Base-by-base conservation (phyloP, 108 stramenopile species). In the Fragilariopsis cylindrus region DNA sequence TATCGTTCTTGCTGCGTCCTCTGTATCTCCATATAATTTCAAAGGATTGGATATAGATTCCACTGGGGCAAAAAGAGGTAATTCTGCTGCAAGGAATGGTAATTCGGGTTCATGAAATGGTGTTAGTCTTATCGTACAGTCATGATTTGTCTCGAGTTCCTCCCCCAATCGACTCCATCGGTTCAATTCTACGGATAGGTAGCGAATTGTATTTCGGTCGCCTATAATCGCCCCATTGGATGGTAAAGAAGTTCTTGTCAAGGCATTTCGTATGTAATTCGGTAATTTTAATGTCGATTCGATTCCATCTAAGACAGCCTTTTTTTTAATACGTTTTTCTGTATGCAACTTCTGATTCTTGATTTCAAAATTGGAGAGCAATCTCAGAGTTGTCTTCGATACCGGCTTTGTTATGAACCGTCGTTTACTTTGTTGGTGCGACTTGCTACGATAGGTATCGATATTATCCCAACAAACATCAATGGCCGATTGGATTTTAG, bases 381-480 rank as follows among this genome's bases (percentile, higher is more conserved):
- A 16, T 5, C 5, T 21, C 3, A 30, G 0, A 13, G 39, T 12
- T 68, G n/a, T 21, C 48, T 15, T 52, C 46, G 49, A 18, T 7
- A 40, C 49, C 16, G 45, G 7, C 49, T 68, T 49, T 47, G 49
- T 30, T 48, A 44, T 18, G 30, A 21, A 68, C 0, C 6, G 47
- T 50, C 49, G 16, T 4, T 11, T 48, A 3, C 12, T 21, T 30
- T 30, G 30, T 30, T 30, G 30, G 15, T 39, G 49, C 50, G 19
- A 15, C 39, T 47, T 3, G 12, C 18, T 30, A 50, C 46, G 45
- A 9, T 6, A 39, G 4, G 40, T 12, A 40, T 68, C 48, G 11
- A 68, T 52, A 18, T 9, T 50, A 68, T 68, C 67, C 67, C 67
- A 68, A 52, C 67, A 68, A 21, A 48, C 21, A 50, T 18, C 48